Conservation (phyloP, 169 alveolate species). For the Eimeria praecox region DNA sequence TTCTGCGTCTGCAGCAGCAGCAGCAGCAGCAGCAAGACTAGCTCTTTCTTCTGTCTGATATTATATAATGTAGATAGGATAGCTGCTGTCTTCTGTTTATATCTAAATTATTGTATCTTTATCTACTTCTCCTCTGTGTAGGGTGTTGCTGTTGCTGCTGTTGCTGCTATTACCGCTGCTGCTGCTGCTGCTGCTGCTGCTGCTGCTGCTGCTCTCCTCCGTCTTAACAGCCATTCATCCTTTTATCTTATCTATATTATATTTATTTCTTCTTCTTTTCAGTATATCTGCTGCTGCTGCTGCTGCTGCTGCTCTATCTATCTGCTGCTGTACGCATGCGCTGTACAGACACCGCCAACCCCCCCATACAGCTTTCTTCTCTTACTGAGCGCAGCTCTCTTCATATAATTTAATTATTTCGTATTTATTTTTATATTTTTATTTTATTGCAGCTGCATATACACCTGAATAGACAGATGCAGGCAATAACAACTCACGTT, state of each 20-base stretch:
- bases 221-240: background rate
- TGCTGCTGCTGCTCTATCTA: background rate
- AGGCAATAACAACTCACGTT: background rate
- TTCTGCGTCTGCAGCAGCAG: background rate
- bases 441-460: background rate
- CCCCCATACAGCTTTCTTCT: too few species aligned
- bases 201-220: background rate
- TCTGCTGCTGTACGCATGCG: background rate
- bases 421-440: too few species aligned
- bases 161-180: background rate
- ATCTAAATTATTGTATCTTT: background rate
- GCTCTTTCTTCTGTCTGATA: too few species aligned
- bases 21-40: background rate
- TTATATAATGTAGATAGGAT: too few species aligned
- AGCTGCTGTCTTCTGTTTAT: too few species aligned
- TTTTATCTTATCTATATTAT: background rate
- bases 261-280: background rate
- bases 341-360: too few species aligned
- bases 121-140: background rate
- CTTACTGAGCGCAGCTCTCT: too few species aligned
- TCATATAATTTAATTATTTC: too few species aligned
- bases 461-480: background rate
- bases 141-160: background rate
- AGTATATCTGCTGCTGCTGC: too few species aligned
- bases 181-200: slow-evolving; percentile 9